Conservation (phyloP, 164 flowering plant species). For the Echeveria elegans region DNA sequence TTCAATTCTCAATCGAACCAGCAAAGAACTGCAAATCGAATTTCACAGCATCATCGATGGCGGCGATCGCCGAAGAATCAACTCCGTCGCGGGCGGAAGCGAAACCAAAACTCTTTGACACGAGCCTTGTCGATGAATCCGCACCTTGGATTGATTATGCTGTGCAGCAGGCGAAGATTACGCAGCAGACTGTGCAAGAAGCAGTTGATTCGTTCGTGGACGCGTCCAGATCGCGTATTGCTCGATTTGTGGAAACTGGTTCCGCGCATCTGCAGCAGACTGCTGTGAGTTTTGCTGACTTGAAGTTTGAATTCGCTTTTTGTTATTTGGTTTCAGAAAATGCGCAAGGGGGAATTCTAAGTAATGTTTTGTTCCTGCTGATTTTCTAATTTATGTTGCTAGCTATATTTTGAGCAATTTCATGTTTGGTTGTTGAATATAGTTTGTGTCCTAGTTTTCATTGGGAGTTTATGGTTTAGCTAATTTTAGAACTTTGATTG, state of each 20-base stretch:
- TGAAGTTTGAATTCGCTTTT: not conserved
- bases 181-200: conserved; percentile 32
- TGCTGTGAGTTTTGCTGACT: conserved; percentile 25
- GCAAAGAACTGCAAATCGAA: not conserved
- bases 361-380: not conserved
- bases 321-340: conserved; percentile 11
- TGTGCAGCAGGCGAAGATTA: conserved; percentile 42
- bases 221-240: conserved; percentile 47
- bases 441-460: too few relatives aligned
- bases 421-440: too few relatives aligned
- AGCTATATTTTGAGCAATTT: too few relatives aligned
- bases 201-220: conserved; percentile 37
- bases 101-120: conserved; percentile 12
- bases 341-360: not conserved
- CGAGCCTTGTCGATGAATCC: conserved; percentile 11
- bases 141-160: conserved; percentile 65
- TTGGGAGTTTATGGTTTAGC: not conserved
- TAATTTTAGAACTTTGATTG: not conserved
- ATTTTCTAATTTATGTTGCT: too few relatives aligned
- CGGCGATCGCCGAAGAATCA: not conserved
- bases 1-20: not conserved
- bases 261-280: conserved; percentile 62
- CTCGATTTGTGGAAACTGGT: conserved; percentile 50
- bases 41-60: conserved; percentile 1
- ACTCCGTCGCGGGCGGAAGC: conserved; percentile 10